These are phyloP conservation scores for Solanum chiquidenum DNA, from an alignment of 257 asterid species.

Conservation along the genomic window DNA sequence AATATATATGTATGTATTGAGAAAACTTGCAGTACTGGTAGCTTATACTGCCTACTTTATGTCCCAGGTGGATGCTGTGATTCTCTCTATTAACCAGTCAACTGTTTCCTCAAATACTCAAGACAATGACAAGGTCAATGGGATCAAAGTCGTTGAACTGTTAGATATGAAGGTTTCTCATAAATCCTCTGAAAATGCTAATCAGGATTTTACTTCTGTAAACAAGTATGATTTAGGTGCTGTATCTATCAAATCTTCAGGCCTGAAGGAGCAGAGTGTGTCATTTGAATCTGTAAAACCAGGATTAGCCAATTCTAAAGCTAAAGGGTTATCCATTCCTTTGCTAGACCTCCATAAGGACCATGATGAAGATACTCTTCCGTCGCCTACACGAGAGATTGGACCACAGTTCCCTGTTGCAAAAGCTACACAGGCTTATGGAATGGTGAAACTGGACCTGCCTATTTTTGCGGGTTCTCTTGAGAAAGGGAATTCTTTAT, in stretches of 20 bases:
- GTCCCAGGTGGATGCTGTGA: slow-evolving; percentile 51
- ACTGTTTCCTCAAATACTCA: slow-evolving; percentile 13
- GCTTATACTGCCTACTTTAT: slow-evolving; percentile 19
- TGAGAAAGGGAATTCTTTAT: slow-evolving; percentile 22
- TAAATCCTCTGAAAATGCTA: slow-evolving; percentile 16
- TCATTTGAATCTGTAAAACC: slow-evolving; percentile 18
- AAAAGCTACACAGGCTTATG: slow-evolving; percentile 32
- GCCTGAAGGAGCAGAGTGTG: slow-evolving; percentile 13
- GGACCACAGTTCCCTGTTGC: slow-evolving; percentile 42
- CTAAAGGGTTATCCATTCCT: slow-evolving; percentile 51
- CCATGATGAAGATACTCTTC: slow-evolving; percentile 92
- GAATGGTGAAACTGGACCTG: slow-evolving; percentile 62
- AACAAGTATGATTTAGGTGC: slow-evolving; percentile 21
- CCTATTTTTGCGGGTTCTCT: slow-evolving; percentile 44
- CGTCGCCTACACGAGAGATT: slow-evolving; percentile 80
- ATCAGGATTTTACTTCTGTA: slow-evolving; percentile 8
- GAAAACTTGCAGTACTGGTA: background rate
- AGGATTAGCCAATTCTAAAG: slow-evolving; percentile 32
- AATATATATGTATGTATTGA: background rate
- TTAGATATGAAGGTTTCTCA: slow-evolving; percentile 12
- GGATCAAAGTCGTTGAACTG: slow-evolving; percentile 13
- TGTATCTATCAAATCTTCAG: slow-evolving; percentile 21
- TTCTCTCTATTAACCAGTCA: slow-evolving; percentile 24
- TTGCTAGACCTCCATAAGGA: slow-evolving; percentile 90
- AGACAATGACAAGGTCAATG: slow-evolving; percentile 12